A percentile compares a stretch with the other conserved stretches of the same genome.
Evolutionary conservation across 2,329 filamentous ascomycete genomes (phyloP).

Genomic region (Pseudogymnoascus sp.): DNA sequence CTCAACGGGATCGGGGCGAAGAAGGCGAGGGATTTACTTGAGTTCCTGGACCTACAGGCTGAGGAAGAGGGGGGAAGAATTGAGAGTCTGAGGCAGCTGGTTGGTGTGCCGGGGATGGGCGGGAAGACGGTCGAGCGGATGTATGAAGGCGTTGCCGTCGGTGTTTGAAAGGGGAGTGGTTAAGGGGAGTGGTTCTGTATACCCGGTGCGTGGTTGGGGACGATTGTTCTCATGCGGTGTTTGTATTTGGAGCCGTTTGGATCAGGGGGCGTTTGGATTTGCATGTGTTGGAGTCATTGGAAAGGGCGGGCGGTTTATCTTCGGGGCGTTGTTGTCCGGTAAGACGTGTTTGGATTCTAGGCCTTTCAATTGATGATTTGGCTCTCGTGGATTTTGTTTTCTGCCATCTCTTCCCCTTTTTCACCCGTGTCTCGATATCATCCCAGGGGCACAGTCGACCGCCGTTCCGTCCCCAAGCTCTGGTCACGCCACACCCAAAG

Average conservation of each 20-base stretch:
- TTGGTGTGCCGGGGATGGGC: constrained; percentile 48
- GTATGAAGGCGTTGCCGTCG: constrained; percentile 26
- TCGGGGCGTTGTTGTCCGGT: not conserved
- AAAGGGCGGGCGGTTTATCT: not conserved
- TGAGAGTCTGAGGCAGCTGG: constrained; percentile 42
- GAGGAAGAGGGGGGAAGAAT: constrained; percentile 37
- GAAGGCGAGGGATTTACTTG: constrained; percentile 54
- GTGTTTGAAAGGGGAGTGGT: constrained; percentile 5
- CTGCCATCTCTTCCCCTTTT: not conserved
- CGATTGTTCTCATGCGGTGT: not conserved
- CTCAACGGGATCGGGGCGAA: constrained; percentile 65
- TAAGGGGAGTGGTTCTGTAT: too few species aligned
- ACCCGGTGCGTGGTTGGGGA: not conserved
- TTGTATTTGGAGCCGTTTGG: constrained; percentile 1
- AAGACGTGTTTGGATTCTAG: not conserved
- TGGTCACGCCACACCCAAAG: not conserved
- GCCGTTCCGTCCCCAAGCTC: not conserved
- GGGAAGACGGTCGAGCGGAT: constrained; percentile 48
- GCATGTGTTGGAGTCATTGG: not conserved
- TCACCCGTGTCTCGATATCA: not conserved
- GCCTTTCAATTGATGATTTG: constrained; percentile 3
- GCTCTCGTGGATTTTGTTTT: not conserved
- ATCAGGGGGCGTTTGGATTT: constrained; percentile 1
- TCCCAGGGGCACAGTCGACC: not conserved
- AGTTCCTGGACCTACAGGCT: constrained; percentile 41